Evolutionary conservation across 306 rosid genomes (phyloP), one percentile per base, ranked within the genome.

Genomic region (Cucurbita maxima): DNA sequence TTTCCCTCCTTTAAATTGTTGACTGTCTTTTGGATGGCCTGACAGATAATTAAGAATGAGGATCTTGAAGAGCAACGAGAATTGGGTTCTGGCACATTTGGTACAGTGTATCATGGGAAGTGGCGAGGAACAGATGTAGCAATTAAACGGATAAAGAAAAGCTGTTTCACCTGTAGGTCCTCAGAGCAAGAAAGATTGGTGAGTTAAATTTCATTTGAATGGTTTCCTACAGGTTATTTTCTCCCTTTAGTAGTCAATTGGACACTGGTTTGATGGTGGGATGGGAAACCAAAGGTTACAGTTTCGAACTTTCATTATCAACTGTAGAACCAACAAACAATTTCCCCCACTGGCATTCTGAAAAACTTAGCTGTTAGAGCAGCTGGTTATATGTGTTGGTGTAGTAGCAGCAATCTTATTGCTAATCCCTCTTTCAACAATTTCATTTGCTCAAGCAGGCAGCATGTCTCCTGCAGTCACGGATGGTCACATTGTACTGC

Each of bases 81-180:
- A 78, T 77, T 90, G 82, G 96, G 96, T 77, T 88, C 93, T 77
- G 96, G 96, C 44, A 86, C 93, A 48, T 90, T 87, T 82, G 96
- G 96, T 47, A 88, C 96, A 51, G 96, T 90, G 57, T 87, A 87
- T 82, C 93, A 90, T 79, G 96, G 96, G 71, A 90, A 90, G 77
- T 90, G 96, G 96, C 80, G 90, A 68, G 96, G 96, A 58, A 79
- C 96, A 40, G 96, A 90, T 82, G 96, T 90, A 75, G 96, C 93
- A 52, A 90, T 90, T 58, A 90, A 90, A 80, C 79, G 96, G 77
- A 90, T 90, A 59, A 90, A 90, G 61, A 86, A 87, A 78, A 90
- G 86, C 62, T 90, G 96, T 70, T 90, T 88, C 77, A 79, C 90
- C 1, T 88, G 96, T 60, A 81, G 91, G 57, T 83, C 94, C 38